phyloP scores from a whole-genome alignment of 1,284 basidiomycete species.

The Agaricales sp. region DNA sequence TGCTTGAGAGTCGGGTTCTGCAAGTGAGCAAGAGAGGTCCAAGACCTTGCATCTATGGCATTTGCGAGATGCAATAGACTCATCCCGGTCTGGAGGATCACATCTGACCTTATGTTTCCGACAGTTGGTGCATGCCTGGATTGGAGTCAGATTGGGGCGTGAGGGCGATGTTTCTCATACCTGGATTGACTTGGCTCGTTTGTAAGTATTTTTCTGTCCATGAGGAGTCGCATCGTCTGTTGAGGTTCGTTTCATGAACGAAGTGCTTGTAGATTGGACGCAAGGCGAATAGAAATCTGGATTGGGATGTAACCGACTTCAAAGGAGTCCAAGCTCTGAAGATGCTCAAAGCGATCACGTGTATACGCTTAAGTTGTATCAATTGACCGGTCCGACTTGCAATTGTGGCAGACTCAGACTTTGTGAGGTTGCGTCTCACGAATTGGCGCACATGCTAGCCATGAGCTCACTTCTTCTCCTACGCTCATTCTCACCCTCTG shows the following conservation, averaged over 20 bases:
- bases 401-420: no score
- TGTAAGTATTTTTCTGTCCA: slow-evolving; percentile 5
- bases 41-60: slow-evolving; percentile 22
- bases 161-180: slow-evolving; percentile 13
- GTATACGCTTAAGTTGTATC: no score
- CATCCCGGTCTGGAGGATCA: slow-evolving; percentile 14
- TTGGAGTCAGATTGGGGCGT: slow-evolving; percentile 9
- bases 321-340: no score
- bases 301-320: no score
- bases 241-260: slow-evolving; percentile 11
- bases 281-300: no score
- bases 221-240: slow-evolving; percentile 2
- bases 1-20: slow-evolving; percentile 11
- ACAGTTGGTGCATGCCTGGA: neutral
- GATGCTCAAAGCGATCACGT: no score
- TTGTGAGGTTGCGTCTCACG: no score
- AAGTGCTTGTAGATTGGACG: no score
- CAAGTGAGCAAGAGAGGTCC: slow-evolving; percentile 18
- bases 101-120: slow-evolving; percentile 17
- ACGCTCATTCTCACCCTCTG: slow-evolving; percentile 8
- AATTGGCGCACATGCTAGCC: no score
- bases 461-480: slow-evolving; percentile 2
- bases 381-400: no score
- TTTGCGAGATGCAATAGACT: slow-evolving; percentile 8
- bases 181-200: slow-evolving; percentile 17